phyloP scores from a whole-genome alignment of 441 rosid species.

The Manihot esculenta region DNA sequence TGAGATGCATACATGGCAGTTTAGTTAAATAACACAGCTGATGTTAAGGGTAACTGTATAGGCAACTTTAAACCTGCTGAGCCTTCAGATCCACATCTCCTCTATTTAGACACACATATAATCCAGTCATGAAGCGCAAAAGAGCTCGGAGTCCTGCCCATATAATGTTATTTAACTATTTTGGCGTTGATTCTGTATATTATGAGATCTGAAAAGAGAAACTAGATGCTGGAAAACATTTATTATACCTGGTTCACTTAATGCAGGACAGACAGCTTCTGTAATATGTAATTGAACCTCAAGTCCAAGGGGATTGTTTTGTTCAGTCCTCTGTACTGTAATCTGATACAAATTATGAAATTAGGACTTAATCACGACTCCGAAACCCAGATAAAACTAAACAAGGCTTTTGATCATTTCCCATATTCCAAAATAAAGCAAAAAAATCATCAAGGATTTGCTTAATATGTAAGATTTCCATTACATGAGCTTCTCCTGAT shows the following conservation, averaged over 20 bases:
- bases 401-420: too few species aligned
- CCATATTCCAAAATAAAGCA: slow-evolving; percentile 17
- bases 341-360: slow-evolving; percentile 52
- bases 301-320: slow-evolving; percentile 89
- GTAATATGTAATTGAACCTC: slow-evolving; percentile 95
- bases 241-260: slow-evolving; percentile 91
- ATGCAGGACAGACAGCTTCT: slow-evolving; percentile 96
- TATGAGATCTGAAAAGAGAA: slow-evolving; percentile 13
- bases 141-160: slow-evolving; percentile 94
- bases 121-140: slow-evolving; percentile 94
- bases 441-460: slow-evolving; percentile 27
- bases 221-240: slow-evolving; percentile 9
- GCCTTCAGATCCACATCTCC: slow-evolving; percentile 88
- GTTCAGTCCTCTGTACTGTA: slow-evolving; percentile 93
- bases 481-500: slow-evolving; percentile 96
- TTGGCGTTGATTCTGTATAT: slow-evolving; percentile 11
- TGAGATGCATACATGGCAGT: slow-evolving; percentile 17
- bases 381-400: neutral
- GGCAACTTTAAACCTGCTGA: slow-evolving; percentile 63
- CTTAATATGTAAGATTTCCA: slow-evolving; percentile 22
- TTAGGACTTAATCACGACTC: slow-evolving; percentile 23
- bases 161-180: slow-evolving; percentile 18
- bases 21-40: slow-evolving; percentile 5
- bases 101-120: slow-evolving; percentile 88
- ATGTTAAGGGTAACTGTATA: slow-evolving; percentile 6